Percentiles rank a stretch among this genome's conserved stretches.
Evolutionary conservation across 371 early-diverging fungal genomes (phyloP).

Genomic region (Lichtheimia corymbifera): DNA sequence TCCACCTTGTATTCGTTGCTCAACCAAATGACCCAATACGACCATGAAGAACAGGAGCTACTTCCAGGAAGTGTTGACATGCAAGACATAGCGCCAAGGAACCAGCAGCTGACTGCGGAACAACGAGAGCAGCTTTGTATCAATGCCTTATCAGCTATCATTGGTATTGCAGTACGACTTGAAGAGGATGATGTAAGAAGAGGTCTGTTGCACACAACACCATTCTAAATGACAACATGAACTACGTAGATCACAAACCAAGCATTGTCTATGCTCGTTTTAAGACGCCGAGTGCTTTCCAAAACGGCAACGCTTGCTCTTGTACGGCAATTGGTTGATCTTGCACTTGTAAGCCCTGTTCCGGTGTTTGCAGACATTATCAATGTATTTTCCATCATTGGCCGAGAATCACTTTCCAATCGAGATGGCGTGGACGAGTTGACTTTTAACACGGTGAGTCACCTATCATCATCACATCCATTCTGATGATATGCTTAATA

Average conservation of each 20-base stretch:
- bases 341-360: conserved; percentile 59
- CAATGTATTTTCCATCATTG: conserved; percentile 46
- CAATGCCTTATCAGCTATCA: conserved; percentile 43
- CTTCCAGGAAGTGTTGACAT: neutral
- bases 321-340: conserved; percentile 53
- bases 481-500: too few species aligned
- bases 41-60: conserved; percentile 13
- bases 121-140: conserved; percentile 23
- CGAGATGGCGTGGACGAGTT: conserved; percentile 31
- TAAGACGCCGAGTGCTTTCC: conserved; percentile 54
- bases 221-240: neutral
- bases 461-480: conserved; percentile 27
- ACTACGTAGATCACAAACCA: conserved; percentile 52
- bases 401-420: conserved; percentile 44
- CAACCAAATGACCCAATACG: conserved; percentile 53
- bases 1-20: conserved; percentile 59
- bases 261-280: conserved; percentile 60
- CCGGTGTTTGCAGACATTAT: conserved; percentile 56
- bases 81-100: neutral
- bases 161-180: conserved; percentile 63
- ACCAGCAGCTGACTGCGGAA: conserved; percentile 10
- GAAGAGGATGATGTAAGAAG: conserved; percentile 55
- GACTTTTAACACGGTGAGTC: conserved; percentile 41
- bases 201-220: neutral
- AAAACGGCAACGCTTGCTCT: conserved; percentile 48